Base-by-base conservation (phyloP, 306 rosid species). In the Comarum palustre region DNA sequence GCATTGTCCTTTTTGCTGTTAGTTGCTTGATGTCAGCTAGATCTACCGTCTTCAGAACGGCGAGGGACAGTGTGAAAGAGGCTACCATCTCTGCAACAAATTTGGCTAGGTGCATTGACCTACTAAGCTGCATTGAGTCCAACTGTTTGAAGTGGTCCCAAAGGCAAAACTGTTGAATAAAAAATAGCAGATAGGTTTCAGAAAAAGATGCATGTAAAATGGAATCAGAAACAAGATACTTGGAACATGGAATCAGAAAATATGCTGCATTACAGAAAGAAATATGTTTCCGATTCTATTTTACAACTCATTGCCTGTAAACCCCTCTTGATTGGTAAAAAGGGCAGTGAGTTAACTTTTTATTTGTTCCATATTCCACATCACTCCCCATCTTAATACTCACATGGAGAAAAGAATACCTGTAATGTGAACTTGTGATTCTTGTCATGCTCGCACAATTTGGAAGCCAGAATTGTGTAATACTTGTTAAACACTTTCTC, bases 391-490 rank as follows among this genome's bases (percentile, higher is more conserved):
- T 68, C 70, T 47, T 39, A 39, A 69, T 54, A 67, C 45, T 32
- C 38, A 9, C 61, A 42, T 15, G 32, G 48, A 50, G 34, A 82
- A 68, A 70, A 46, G 47, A 68, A 60, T 81, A 93, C 98, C 96
- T 93, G 97, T 34, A 94, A 84, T 25, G 98, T 94, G 72, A 94
- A 91, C 83, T 89, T 94, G 83, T 94, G 97, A 81, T 89, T 91
- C 80, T 91, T 94, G 73, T 94, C 97, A 84, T 91, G 92, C 79
- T 84, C 94, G 11, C 98, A 94, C 87, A 94, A 80, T 82, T 88
- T 94, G 74, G 91, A 73, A 80, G 98, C 97, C 66, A 94, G 85
- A 63, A 85, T 82, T 29, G 96, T 85, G 78, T 91, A 94, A 71
- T 89, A 94, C 89, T 94, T 94, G 78, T 94, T 91, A 74, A 91